Percentiles rank a stretch among this genome's conserved stretches.
These are phyloP conservation scores for Suillus fuscotomentosus DNA, from an alignment of 768 basidiomycete species.

Conservation along the genomic window DNA sequence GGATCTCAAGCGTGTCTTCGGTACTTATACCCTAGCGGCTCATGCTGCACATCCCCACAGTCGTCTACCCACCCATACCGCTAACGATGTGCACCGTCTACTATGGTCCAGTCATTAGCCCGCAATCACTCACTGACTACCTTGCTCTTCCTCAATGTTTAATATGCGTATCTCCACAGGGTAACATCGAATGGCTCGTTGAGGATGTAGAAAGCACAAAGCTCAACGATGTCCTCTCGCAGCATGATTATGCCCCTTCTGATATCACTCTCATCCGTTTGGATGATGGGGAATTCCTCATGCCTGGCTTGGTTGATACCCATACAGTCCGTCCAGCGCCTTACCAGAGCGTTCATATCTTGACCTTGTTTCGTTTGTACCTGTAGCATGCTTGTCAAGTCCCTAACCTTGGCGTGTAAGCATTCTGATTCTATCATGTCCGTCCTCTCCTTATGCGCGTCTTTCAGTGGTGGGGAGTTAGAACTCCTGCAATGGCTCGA, in stretches of 20 bases:
- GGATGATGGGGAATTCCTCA: constrained; percentile 61
- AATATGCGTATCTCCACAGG: constrained; percentile 48
- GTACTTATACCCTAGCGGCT: not conserved
- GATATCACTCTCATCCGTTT: constrained; percentile 35
- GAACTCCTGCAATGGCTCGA: constrained; percentile 89
- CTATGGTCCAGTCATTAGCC: constrained; percentile 60
- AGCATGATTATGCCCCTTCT: constrained; percentile 46
- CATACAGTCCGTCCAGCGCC: constrained; percentile 58
- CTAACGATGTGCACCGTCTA: constrained; percentile 37
- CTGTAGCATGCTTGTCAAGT: constrained; percentile 41
- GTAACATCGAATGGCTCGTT: constrained; percentile 72
- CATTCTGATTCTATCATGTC: not conserved
- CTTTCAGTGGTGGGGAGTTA: constrained; percentile 71
- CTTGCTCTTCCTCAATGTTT: constrained; percentile 51
- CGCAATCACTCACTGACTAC: constrained; percentile 41
- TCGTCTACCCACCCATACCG: not conserved
- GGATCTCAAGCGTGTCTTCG: not conserved
- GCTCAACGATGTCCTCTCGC: constrained; percentile 49
- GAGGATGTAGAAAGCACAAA: constrained; percentile 48
- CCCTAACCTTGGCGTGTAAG: constrained; percentile 39
- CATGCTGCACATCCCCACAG: not conserved
- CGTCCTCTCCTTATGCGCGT: constrained; percentile 5
- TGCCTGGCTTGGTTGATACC: constrained; percentile 91
- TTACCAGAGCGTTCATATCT: not conserved
- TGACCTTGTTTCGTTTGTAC: not conserved